Evolutionary conservation across 495 filamentous ascomycete genomes (phyloP), one percentile per base, ranked within the genome.

Genomic region (Pyrenula massariospora): DNA sequence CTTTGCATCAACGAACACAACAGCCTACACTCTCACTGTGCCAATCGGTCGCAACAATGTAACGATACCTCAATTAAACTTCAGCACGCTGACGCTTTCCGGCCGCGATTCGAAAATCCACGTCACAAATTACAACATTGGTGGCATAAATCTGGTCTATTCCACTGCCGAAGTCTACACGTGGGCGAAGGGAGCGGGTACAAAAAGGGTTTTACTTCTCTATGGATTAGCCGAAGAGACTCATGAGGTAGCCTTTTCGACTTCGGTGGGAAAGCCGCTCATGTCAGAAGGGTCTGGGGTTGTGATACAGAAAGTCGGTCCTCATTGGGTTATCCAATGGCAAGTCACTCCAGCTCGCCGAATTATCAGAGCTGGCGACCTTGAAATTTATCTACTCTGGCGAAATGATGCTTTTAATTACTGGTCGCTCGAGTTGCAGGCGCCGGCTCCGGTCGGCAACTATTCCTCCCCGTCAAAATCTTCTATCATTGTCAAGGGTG

Each of bases 51-150:
- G 74, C 54, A 86, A 88, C 1, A 62, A 67, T 1, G 51, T 88
- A 36, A 80, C 76, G 0, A 71, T 90, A 36, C 88, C 87, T 8
- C 84, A 84, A 55, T 67, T 86, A 54, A 61, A 70, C 42, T 70
- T 67, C 20, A 64, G 68, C 8, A 58, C 63, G 2, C 70, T 81
- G 53, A 63, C 71, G 5, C 70, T 84, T 19, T 81, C 81, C 60
- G 81, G 81, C 2, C 74, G 79, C 22, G 76, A 82, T 54, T 74
- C 79, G 11, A 84, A 84, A 67, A 83, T 84, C 42, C 54, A 82
- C 22, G 75, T 81, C 2, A 83, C 80, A 0, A 81, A 84, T 58
- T 84, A 81, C 58, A 63, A 55, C 2, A 73, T 84, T 25, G 79
- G 75, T 1, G 62, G 65, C 10, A 62, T 75, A 49, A 79, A 63